Conservation (phyloP, 768 basidiomycete genomes). For the Lactarius evosmus region DNA sequence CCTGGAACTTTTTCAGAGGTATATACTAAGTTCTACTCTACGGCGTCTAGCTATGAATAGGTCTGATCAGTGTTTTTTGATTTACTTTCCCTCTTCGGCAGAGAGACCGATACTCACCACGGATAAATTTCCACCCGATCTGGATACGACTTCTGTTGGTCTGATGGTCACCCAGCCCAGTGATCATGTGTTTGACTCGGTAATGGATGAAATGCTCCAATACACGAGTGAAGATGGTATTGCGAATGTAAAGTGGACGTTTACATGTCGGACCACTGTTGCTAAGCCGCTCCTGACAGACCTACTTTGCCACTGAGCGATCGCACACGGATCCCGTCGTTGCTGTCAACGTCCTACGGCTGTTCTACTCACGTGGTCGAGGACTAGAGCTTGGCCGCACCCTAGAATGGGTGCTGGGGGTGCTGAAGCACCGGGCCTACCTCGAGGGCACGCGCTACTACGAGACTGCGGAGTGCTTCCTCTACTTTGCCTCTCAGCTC, state of each 20-base stretch:
- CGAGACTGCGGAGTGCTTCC: slow-evolving; percentile 48
- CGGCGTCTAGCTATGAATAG: too few relatives aligned
- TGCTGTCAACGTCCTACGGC: slow-evolving; percentile 47
- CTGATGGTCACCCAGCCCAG: slow-evolving; percentile 41
- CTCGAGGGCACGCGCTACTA: slow-evolving; percentile 55
- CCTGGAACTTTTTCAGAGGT: slow-evolving; percentile 58
- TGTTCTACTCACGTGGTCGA: slow-evolving; percentile 51
- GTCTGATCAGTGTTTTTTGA: too few relatives aligned
- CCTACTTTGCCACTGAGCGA: slow-evolving; percentile 51
- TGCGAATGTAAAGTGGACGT: slow-evolving; percentile 27
- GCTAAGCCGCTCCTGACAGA: slow-evolving; percentile 35
- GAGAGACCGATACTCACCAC: slow-evolving; percentile 40
- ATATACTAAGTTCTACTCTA: slow-evolving; percentile 38
- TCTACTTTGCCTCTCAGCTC: slow-evolving; percentile 50
- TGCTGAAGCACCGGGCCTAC: slow-evolving; percentile 51
- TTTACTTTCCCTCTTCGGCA: slow-evolving; percentile 39
- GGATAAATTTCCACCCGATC: slow-evolving; percentile 49
- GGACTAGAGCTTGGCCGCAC: slow-evolving; percentile 45
- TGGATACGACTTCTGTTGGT: slow-evolving; percentile 57
- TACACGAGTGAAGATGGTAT: slow-evolving; percentile 51
- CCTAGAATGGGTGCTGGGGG: slow-evolving; percentile 47
- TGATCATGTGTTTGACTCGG: slow-evolving; percentile 37
- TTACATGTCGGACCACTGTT: background rate
- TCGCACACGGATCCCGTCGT: slow-evolving; percentile 54
- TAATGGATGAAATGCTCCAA: slow-evolving; percentile 58